Evolutionary conservation across 352 stramenopile species (phyloP), one percentile per base, ranked within the genome.

Genomic region (Blastocystis sp.): DNA sequence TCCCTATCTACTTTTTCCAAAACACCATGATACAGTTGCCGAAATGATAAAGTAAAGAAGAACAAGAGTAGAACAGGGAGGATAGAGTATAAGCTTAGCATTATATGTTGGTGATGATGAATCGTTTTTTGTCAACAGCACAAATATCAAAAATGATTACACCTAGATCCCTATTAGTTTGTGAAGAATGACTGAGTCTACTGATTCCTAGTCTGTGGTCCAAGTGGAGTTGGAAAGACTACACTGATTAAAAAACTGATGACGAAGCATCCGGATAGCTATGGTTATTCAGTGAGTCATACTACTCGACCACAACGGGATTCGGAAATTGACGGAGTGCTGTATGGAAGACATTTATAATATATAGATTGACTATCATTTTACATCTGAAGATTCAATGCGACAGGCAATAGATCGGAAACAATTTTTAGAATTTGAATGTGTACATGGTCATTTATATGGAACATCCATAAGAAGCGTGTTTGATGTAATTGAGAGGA

Each of bases 371-470:
- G 92, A 95, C 35, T 97, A 97, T 91, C 93, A 97, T 89, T 97
- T 96, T 80, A 92, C 91, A 17, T 90, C 90, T 1, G 94, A 92
- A 76, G 93, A 95, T 24, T 89, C 93, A 37, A 92, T 97, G 66
- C 78, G 93, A 35, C 90, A 92, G 37, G 93, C 94, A 82, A 96
- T 97, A 64, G 91, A 93, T 56, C 88, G 90, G 22, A 93, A 93
- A 15, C 90, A 92, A 40, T 97, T 97, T 88, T 56, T 97, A 33
- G 95, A 97, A 82, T 92, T 96, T 90, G 94, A 94, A 1, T 87
- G 95, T 51, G 94, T 97, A 51, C 94, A 97, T 88, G 94, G 93
- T 82, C 95, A 96, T 89, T 91, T 96, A 64, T 97, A 97, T 90
- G 95, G 95, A 88, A 97, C 95, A 53, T 96, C 93, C 90, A 95